phyloP scores from a whole-genome alignment of 2,329 filamentous ascomycete genomes.

The Pseudogymnoascus sp. region DNA sequence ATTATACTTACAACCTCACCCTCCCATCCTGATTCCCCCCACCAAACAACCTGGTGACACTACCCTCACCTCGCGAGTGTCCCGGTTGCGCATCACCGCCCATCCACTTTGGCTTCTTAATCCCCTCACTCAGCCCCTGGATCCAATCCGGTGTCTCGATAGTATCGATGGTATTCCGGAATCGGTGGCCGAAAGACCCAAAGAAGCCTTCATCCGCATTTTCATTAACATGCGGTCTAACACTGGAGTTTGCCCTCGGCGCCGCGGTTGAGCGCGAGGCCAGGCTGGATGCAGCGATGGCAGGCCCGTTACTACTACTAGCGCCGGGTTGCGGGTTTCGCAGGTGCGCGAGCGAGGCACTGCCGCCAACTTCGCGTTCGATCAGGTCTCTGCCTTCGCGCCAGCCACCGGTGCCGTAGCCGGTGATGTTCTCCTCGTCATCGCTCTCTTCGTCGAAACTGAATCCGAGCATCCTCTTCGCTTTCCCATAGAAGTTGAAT shows the following conservation, averaged over 20 bases:
- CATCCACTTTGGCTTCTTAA: slow-evolving; percentile 79
- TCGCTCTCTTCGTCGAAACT: slow-evolving; percentile 71
- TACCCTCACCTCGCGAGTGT: slow-evolving; percentile 28
- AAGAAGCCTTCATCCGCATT: slow-evolving; percentile 76
- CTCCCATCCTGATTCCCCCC: slow-evolving; percentile 34
- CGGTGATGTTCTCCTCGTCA: slow-evolving; percentile 44
- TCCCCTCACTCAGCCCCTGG: slow-evolving; percentile 56
- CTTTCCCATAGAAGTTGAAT: slow-evolving; percentile 81
- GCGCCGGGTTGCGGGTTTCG: slow-evolving; percentile 20
- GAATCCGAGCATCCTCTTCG: slow-evolving; percentile 67
- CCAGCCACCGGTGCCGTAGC: slow-evolving; percentile 76
- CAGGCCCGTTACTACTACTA: slow-evolving; percentile 24
- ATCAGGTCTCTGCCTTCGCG: slow-evolving; percentile 86
- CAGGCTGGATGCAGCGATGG: slow-evolving; percentile 23
- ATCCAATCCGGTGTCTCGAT: slow-evolving; percentile 78
- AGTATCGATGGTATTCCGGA: slow-evolving; percentile 87
- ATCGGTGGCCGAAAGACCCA: slow-evolving; percentile 69
- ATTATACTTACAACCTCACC: slow-evolving; percentile 23
- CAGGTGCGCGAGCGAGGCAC: slow-evolving; percentile 42
- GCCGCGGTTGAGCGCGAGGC: slow-evolving; percentile 26
- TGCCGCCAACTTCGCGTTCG: slow-evolving; percentile 70
- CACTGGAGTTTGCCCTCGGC: slow-evolving; percentile 8
- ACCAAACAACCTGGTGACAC: slow-evolving; percentile 52
- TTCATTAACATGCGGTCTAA: slow-evolving; percentile 32
- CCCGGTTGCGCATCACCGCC: slow-evolving; percentile 41